Conservation (phyloP, 2,329 filamentous ascomycete species). For the Alternaria hordeiaustralica region DNA sequence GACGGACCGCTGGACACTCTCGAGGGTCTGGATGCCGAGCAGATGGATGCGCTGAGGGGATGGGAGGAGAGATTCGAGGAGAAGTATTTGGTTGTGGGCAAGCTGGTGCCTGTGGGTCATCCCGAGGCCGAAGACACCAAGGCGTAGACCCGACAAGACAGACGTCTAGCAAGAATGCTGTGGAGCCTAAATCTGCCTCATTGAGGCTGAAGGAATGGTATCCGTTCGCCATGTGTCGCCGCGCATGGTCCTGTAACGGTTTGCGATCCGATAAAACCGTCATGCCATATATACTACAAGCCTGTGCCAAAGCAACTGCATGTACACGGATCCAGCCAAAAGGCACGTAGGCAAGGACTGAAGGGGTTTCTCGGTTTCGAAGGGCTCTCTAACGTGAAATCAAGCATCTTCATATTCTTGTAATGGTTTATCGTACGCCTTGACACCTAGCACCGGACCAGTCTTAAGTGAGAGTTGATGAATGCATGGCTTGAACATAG, state of each 20-base stretch:
- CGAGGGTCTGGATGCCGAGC: slow-evolving; percentile 72
- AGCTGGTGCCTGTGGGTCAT: slow-evolving; percentile 71
- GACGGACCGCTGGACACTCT: slow-evolving; percentile 82
- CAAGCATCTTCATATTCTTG: not conserved
- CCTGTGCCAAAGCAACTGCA: not conserved
- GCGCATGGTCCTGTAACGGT: not conserved
- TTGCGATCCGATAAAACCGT: not conserved
- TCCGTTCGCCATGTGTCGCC: not conserved
- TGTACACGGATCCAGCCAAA: not conserved
- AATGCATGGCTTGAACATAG: not conserved
- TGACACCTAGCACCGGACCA: not conserved
- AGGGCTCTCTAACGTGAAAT: not conserved
- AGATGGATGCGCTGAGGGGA: slow-evolving; percentile 81
- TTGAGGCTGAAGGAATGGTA: not conserved
- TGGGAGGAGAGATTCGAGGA: slow-evolving; percentile 95
- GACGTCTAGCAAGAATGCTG: not conserved
- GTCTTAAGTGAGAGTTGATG: not conserved
- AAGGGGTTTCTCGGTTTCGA: not conserved
- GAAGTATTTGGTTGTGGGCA: slow-evolving; percentile 95
- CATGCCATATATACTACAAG: not conserved
- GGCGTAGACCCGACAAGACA: slow-evolving; percentile 10
- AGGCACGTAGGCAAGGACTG: not conserved
- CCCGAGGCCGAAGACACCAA: slow-evolving; percentile 57
- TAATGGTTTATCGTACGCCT: not conserved
- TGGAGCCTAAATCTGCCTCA: not conserved